A percentile compares a stretch with the other conserved stretches of the same genome.
These are phyloP conservation scores for Parafenestella ontariensis DNA, from an alignment of 2,329 filamentous ascomycete genomes.

Conservation along the genomic window DNA sequence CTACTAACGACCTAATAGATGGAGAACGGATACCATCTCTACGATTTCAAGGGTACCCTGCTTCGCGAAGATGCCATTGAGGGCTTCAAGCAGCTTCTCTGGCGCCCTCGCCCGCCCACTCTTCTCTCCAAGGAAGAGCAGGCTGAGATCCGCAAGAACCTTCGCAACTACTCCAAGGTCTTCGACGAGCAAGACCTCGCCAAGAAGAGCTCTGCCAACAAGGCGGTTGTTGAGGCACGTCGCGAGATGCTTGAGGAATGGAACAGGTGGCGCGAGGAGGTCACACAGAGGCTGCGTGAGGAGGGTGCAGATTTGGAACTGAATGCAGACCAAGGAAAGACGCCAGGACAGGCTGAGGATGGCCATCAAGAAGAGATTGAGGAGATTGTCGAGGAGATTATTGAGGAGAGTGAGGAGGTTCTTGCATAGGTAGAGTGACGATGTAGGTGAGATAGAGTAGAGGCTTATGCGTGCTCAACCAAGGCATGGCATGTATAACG, in stretches of 20 bases:
- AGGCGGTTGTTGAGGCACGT: conserved; percentile 88
- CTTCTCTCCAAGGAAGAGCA: conserved; percentile 96
- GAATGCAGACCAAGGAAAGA: conserved; percentile 59
- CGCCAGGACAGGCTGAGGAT: conserved; percentile 54
- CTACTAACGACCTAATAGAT: conserved; percentile 65
- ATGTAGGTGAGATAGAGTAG: too few species aligned
- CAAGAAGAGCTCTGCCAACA: conserved; percentile 90
- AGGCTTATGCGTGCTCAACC: too few species aligned
- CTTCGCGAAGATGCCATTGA: conserved; percentile 91
- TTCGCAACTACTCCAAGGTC: conserved; percentile 91
- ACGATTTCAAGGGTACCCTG: conserved; percentile 91
- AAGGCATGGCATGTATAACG: too few species aligned
- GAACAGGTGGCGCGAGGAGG: conserved; percentile 79
- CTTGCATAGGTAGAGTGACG: conserved; percentile 36
- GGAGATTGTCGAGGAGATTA: conserved; percentile 87
- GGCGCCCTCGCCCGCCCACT: conserved; percentile 91
- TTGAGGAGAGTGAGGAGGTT: conserved; percentile 88
- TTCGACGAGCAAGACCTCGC: conserved; percentile 97
- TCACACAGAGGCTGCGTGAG: conserved; percentile 68
- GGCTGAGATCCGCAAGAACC: conserved; percentile 96
- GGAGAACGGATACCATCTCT: conserved; percentile 99
- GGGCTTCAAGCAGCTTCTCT: conserved; percentile 97
- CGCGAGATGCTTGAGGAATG: conserved; percentile 86
- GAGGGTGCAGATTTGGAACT: conserved; percentile 65
- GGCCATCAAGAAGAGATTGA: conserved; percentile 64